A percentile compares a stretch with the other conserved stretches of the same genome.
These are phyloP conservation scores for Amaranthus tricolor DNA, from an alignment of 179 eudicot species.

Conservation along the genomic window DNA sequence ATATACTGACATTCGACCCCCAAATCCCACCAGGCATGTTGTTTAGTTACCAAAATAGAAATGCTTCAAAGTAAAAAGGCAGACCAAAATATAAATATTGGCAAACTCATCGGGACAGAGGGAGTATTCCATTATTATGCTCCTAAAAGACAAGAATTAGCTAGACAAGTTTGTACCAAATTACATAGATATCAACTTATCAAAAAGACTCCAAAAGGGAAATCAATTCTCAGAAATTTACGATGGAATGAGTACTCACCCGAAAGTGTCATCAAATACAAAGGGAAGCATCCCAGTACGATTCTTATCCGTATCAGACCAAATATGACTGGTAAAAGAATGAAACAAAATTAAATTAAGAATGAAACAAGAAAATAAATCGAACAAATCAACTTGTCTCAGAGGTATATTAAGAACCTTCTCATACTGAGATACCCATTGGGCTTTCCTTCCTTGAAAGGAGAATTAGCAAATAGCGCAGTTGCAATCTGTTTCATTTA, in stretches of 20 bases:
- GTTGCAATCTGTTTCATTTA: conserved; percentile 74
- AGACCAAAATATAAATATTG: too few species aligned
- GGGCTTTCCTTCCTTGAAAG: conserved; percentile 95
- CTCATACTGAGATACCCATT: conserved; percentile 97
- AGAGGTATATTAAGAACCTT: conserved; percentile 47
- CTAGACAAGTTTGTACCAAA: neutral
- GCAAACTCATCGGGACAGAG: neutral
- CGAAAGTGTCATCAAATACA: conserved; percentile 90
- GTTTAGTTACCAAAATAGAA: too few species aligned
- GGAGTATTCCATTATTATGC: neutral
- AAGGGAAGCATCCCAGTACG: conserved; percentile 99
- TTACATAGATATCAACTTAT: neutral
- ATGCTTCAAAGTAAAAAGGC: too few species aligned
- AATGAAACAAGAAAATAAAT: conserved; percentile 10
- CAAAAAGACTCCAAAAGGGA: neutral
- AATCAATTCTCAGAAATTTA: neutral
- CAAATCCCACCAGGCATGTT: too few species aligned
- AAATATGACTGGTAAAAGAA: conserved; percentile 65
- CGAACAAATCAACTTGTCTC: neutral
- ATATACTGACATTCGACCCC: too few species aligned
- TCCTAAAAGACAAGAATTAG: neutral
- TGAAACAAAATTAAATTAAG: conserved; percentile 22
- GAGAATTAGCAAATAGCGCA: conserved; percentile 97
- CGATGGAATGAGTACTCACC: conserved; percentile 49
- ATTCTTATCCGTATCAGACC: conserved; percentile 92